Conservation (phyloP, 2,329 filamentous ascomycete genomes). For the Meredithiella fracta region DNA sequence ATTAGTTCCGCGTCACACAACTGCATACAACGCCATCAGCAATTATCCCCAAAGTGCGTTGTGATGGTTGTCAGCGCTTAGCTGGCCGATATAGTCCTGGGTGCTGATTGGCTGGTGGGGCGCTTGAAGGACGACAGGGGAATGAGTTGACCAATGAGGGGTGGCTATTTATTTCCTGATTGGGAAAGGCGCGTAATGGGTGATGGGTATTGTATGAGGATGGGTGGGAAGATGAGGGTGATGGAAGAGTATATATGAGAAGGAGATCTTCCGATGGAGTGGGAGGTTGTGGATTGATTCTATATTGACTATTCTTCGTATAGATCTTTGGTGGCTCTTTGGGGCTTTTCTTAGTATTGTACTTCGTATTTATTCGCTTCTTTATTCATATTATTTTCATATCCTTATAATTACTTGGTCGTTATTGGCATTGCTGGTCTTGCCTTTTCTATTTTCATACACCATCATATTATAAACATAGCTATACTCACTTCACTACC, state of each 20-base stretch:
- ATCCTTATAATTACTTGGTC: slow-evolving; percentile 5
- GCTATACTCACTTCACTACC: background rate
- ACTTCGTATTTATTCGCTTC: background rate
- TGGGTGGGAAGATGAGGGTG: background rate
- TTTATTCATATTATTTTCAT: background rate
- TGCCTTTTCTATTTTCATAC: background rate
- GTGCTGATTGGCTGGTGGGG: too few species aligned
- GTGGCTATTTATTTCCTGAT: background rate
- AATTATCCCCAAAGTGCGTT: too few species aligned
- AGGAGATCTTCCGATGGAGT: background rate
- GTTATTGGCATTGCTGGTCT: background rate
- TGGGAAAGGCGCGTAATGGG: background rate
- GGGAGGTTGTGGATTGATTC: background rate
- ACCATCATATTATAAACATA: background rate
- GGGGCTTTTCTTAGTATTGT: background rate
- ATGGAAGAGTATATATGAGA: slow-evolving; percentile 2
- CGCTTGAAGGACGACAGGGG: too few species aligned
- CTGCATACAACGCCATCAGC: too few species aligned
- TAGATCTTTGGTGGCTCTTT: background rate
- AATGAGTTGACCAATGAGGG: background rate
- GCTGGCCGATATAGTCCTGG: too few species aligned
- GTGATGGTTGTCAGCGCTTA: too few species aligned
- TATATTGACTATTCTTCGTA: background rate
- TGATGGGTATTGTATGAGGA: background rate
- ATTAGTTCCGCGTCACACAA: too few species aligned